Evolutionary conservation across 2,329 filamentous ascomycete genomes (phyloP), one percentile per base, ranked within the genome.

Genomic region (Verticillium dahliae): DNA sequence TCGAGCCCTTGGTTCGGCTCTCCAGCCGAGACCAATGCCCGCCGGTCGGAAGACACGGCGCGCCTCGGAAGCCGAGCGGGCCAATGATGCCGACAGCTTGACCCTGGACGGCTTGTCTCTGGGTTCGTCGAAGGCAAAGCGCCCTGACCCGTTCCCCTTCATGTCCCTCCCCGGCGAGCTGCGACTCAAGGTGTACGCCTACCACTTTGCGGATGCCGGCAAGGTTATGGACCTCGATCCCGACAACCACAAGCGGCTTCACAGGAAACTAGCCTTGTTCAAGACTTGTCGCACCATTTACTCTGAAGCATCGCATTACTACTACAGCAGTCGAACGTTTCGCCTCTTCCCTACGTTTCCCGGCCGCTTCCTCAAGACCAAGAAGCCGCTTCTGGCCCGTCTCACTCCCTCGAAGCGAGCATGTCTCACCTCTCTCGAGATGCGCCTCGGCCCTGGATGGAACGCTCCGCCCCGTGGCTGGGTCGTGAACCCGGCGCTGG

Each of bases 381-480:
- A 90, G 75, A 85, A 85, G 66, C 90, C 90, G 1, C 78, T 93
- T 0, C 78, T 93, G 34, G 82, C 87, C 6, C 85, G 89, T 18
- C 74, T 93, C 60, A 85, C 85, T 22, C 74, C 83, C 0, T 77
- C 75, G 35, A 87, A 90, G 71, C 83, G 88, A 38, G 75, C 77
- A 15, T 81, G 76, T 56, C 79, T 93, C 55, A 86, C 81, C 0
- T 83, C 83, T 0, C 75, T 93, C 2, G 87, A 93, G 72, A 74
- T 93, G 60, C 84, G 90, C 2, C 78, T 93, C 0, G 90, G 90
- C 0, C 89, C 89, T 0, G 89, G 89, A 22, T 93, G 88, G 85
- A 86, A 79, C 63, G 83, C 83, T 62, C 90, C 90, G 14, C 90
- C 90, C 1, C 79, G 79, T 38, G 85, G 87, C 58, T 92, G 90